Evolutionary conservation across 345 rosid genomes (phyloP).

Genomic region (Rhodamnia rubescens): DNA sequence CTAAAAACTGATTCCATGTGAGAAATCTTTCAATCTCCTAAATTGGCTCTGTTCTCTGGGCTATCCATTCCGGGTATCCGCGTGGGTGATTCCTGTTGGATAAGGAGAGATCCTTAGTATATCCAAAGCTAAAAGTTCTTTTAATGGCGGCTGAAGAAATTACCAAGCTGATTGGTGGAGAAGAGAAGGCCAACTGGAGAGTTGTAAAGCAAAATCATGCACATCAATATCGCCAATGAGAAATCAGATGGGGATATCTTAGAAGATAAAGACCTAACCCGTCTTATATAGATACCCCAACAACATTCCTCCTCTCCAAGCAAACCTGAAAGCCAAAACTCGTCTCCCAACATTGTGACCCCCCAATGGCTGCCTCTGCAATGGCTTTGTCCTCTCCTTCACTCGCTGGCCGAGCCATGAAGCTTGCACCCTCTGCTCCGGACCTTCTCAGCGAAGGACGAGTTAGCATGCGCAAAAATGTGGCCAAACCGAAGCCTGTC

Average conservation of each 20-base stretch:
- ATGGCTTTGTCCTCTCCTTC: background rate
- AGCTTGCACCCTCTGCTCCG: background rate
- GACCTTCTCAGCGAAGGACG: background rate
- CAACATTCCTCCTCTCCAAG: background rate
- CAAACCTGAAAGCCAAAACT: background rate
- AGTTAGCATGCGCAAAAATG: background rate
- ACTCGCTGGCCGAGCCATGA: background rate
- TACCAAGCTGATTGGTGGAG: background rate
- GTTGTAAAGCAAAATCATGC: background rate
- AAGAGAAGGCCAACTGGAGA: background rate
- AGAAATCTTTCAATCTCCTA: no score
- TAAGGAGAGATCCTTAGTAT: background rate
- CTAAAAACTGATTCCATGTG: background rate
- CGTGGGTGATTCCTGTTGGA: background rate
- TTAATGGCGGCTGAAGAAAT: background rate
- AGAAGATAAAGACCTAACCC: background rate
- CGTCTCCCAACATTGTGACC: background rate
- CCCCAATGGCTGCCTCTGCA: background rate
- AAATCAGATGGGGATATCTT: background rate
- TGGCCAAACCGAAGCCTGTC: background rate
- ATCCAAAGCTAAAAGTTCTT: background rate
- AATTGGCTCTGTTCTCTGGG: background rate
- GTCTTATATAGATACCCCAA: background rate
- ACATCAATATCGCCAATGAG: background rate
- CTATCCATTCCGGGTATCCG: background rate